Base-by-base conservation (phyloP, 2,329 filamentous ascomycete species). In the Pestalotiopsis sp. region DNA sequence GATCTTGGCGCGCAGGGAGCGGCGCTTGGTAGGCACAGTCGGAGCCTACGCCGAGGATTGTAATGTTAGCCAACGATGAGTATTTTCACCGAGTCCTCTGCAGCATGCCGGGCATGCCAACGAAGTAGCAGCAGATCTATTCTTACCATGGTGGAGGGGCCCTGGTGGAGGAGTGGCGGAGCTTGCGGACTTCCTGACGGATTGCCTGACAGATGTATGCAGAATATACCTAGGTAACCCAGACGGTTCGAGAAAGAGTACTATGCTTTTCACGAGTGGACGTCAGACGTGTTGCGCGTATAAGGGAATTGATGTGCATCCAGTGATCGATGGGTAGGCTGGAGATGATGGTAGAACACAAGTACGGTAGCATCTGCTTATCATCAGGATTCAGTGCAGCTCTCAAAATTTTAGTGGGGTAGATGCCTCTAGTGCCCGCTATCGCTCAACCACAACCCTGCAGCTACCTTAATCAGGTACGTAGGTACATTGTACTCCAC, bases 1-100 rank as follows among this genome's bases (percentile, higher is more conserved):
- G 71, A 86, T 83, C 75, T 90, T 88, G 71, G 84, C 78, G 74
- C 89, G 88, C 60, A 89, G 85, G 9, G 88, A 87, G 70, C 86
- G 79, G 68, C 85, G 87, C 73, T 89, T 89, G 68, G 83, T 82
- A 70, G 85, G 82, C 20, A 80, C 78, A 56, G 77, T 77, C n/a
- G 82, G 83, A 12, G 81, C 81, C 81, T 84, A 65, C 4, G 31
- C 31, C 31, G 7, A 9, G 60, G 23, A 56, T 61, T 36, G 13
- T 12, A 36, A 23, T 23, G 39, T 64, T 31, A 64, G 61, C n/a
- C 31, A 12, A 20, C 3, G 13, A 36, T 61, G n/a, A 27, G 36
- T 20, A 5, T 59, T 27, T 12, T 27, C 3, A 12, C 3, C 52
- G 4, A 25, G 4, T 5, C 7, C 4, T 14, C 41, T 49, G 14